phyloP scores from a whole-genome alignment of 2,329 filamentous ascomycete species.

The Dactylellina parvicollis region DNA sequence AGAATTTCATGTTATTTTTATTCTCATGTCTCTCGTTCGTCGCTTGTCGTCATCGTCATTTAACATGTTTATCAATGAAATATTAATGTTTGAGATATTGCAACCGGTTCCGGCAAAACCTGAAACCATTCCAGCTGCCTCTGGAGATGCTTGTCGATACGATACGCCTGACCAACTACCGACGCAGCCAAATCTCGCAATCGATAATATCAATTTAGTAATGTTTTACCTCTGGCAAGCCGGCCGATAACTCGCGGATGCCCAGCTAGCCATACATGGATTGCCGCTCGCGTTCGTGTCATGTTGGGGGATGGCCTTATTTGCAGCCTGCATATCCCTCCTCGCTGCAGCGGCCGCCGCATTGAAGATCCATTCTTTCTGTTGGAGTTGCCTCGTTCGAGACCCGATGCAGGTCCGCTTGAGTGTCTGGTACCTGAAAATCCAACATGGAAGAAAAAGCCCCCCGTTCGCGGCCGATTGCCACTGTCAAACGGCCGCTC shows the following conservation, averaged over 20 bases:
- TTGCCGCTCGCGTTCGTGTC: constrained; percentile 1
- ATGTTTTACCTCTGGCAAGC: constrained; percentile 20
- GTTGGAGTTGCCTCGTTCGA: constrained; percentile 24
- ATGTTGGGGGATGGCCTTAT: constrained; percentile 4
- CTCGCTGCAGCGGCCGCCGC: constrained; percentile 35
- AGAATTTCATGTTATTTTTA: not conserved
- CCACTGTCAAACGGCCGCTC: constrained; percentile 25
- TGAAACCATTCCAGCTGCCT: constrained; percentile 15
- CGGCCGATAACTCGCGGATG: constrained; percentile 28
- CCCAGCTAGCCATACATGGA: constrained; percentile 11
- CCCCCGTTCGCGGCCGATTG: not conserved
- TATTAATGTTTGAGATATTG: constrained; percentile 38
- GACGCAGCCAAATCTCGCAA: too few species aligned
- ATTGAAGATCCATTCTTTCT: constrained; percentile 28
- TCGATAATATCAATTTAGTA: constrained; percentile 14
- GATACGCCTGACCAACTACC: not conserved
- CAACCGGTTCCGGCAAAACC: constrained; percentile 37
- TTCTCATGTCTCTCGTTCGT: not conserved
- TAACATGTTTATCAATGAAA: too few species aligned
- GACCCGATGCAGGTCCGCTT: constrained; percentile 6
- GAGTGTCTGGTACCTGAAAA: constrained; percentile 39
- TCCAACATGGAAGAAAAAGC: not conserved
- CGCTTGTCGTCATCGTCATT: constrained; percentile 20
- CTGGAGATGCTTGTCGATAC: constrained; percentile 8
- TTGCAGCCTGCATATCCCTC: constrained; percentile 44